Conservation (phyloP, 139 green algal genomes). For the Chlorella vulgaris region DNA sequence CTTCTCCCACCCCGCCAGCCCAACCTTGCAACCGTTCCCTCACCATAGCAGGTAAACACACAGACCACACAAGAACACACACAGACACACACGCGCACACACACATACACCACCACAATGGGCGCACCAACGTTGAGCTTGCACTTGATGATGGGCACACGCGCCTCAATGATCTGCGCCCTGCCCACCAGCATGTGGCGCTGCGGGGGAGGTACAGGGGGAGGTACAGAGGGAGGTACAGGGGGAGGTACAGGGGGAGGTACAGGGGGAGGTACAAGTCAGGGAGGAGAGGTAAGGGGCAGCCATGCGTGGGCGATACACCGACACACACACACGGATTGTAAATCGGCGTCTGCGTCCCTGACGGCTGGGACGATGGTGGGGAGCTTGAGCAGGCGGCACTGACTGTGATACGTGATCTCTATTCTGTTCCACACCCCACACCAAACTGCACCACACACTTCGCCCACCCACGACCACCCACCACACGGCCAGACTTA, state of each 20-base stretch:
- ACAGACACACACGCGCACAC: no score
- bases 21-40: no score
- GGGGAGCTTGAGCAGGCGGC: background rate
- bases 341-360: background rate
- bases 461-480: background rate
- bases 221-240: background rate
- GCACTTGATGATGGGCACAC: constrained; percentile 81
- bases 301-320: background rate
- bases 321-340: background rate
- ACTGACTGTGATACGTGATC: no score
- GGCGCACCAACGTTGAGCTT: constrained; percentile 26
- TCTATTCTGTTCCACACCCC: no score
- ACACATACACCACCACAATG: no score
- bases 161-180: constrained; percentile 55
- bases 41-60: no score
- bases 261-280: background rate
- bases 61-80: no score
- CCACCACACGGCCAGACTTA: no score
- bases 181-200: constrained; percentile 18
- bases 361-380: background rate
- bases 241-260: background rate
- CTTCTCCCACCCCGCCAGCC: no score
- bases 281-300: no score
- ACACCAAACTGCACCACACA: no score
- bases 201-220: background rate